Base-by-base conservation (phyloP, 148 eudicot species). In the Rhododendron williamsianum region DNA sequence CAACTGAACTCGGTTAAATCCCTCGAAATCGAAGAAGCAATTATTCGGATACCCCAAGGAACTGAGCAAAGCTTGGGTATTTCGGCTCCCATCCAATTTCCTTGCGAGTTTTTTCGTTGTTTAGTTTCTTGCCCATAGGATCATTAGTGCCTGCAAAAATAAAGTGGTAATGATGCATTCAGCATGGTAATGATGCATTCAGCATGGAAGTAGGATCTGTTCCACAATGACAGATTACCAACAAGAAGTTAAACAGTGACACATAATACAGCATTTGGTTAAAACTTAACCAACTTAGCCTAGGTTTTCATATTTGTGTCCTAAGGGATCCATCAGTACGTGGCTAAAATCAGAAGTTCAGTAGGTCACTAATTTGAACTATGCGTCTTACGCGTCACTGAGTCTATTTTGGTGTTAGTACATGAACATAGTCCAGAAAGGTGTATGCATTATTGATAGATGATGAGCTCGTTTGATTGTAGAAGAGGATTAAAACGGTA, bases 71-170 rank as follows among this genome's bases (percentile, higher is more conserved):
- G 92, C 98, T 96, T 36, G 88, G 89, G 85, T 93, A 92, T 84
- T 92, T 95, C 25, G 98, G 98, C 85, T 94, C 92, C 97, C 98
- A 95, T 80, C 89, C 92, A 52, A 93, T 49, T 89, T 91, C 93
- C 63, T 90, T 88, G 2, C 93, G 90, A 80, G 97, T 93, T 85
- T 89, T 96, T 3, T 90, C 87, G 83, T 94, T 94, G 92, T 92
- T 90, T 82, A 96, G 85, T 83, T 91, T 96, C 92, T 95, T 96
- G 13, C 99, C 99, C 83, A 93, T 86, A 85, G 94, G 91, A 88
- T 89, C 99, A 76, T 80, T 85, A 10, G 95, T 87, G 73, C 98
- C 99, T 95, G 92, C 82, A 65, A 63, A 48, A 73, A 69, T 69
- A 3, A 69, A 23, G 36, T 13, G 18, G 16, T 27, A 30, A 11